Conservation (phyloP, 192 early-diverging fungal species). For the Coemansia sp. region DNA sequence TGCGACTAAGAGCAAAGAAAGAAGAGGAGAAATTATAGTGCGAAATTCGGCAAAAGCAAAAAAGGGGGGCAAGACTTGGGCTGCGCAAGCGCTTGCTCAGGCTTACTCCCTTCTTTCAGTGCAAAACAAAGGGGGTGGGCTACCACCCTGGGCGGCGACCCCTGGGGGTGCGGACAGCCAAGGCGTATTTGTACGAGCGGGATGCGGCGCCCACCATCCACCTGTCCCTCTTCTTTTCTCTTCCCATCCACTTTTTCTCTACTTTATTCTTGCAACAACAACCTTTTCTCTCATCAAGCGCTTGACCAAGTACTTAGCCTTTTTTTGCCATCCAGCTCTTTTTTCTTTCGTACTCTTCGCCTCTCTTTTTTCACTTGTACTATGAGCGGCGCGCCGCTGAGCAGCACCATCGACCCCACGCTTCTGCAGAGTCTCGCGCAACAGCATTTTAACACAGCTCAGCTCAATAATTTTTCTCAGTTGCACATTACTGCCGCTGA, state of each 20-base stretch:
- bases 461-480: slow-evolving; percentile 51
- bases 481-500: slow-evolving; percentile 34
- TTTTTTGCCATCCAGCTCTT: neutral
- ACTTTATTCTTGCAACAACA: neutral
- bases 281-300: neutral
- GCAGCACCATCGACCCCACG: slow-evolving; percentile 46
- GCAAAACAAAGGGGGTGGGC: slow-evolving; percentile 1
- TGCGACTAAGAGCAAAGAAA: neutral
- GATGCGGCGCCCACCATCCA: slow-evolving; percentile 7
- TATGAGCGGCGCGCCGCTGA: slow-evolving; percentile 55
- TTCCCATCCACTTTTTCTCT: slow-evolving; percentile 4
- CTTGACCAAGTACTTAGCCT: neutral
- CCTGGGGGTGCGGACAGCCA: slow-evolving; percentile 11
- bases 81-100: neutral
- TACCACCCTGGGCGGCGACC: neutral
- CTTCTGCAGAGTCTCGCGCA: slow-evolving; percentile 51
- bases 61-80: slow-evolving; percentile 5
- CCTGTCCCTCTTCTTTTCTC: slow-evolving; percentile 8
- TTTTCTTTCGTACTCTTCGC: neutral
- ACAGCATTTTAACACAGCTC: slow-evolving; percentile 36
- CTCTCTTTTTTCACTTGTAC: slow-evolving; percentile 13
- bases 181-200: slow-evolving; percentile 15
- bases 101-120: neutral
- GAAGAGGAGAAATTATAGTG: neutral
- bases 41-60: slow-evolving; percentile 1